Percentiles rank a stretch among this genome's conserved stretches.
These are phyloP conservation scores for Limnomonas spitsbergensis DNA, from an alignment of 139 green algal species.

Conservation along the genomic window DNA sequence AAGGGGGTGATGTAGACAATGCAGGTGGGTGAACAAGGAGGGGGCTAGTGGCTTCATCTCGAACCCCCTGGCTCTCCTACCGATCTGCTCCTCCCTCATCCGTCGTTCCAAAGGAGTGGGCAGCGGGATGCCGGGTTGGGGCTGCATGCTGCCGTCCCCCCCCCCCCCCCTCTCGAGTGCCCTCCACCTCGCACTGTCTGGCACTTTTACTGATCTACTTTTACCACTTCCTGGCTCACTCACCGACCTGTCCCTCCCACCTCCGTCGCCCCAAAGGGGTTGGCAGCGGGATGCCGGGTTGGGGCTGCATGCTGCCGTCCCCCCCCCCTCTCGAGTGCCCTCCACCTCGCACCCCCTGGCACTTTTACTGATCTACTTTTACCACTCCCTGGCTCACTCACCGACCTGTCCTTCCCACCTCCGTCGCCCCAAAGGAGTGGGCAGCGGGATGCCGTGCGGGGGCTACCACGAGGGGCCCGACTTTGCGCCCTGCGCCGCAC, in stretches of 20 bases:
- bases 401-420: not conserved
- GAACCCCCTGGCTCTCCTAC: no score
- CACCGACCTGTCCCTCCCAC: not conserved
- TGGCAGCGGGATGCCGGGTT: conserved; percentile 20
- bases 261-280: not conserved
- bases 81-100: not conserved
- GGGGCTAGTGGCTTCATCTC: not conserved
- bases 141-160: conserved; percentile 40
- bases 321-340: no score
- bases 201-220: no score
- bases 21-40: not conserved
- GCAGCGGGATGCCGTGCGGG: conserved; percentile 20
- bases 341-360: no score
- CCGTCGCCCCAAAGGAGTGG: not conserved
- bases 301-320: conserved; percentile 40
- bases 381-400: no score
- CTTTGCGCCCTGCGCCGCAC: conserved; percentile 66
- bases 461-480: conserved; percentile 75
- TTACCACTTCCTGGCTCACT: no score
- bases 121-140: conserved; percentile 22
- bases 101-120: not conserved
- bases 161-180: no score
- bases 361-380: no score
- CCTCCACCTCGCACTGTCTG: no score
- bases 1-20: conserved; percentile 1